A percentile compares a stretch with the other conserved stretches of the same genome.
Conservation (phyloP, 2,329 filamentous ascomycete genomes). For the Nemania sp. region DNA sequence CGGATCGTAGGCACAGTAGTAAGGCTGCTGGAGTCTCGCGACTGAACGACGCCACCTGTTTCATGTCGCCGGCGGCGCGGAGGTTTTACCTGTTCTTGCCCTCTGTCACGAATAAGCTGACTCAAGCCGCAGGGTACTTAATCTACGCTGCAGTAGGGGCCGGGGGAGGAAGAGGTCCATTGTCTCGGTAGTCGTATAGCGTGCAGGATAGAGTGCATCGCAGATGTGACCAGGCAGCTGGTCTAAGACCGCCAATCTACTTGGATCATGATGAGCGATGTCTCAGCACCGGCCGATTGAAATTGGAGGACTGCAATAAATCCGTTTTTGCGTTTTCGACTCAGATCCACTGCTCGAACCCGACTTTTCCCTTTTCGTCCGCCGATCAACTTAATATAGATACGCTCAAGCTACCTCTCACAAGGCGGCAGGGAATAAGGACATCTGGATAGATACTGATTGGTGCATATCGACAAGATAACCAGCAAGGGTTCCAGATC, state of each 20-base stretch:
- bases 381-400: background rate
- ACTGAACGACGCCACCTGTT: slow-evolving; percentile 18
- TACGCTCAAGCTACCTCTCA: background rate
- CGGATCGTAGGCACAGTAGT: no score
- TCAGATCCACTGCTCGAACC: background rate
- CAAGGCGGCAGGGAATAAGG: background rate
- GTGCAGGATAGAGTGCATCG: no score
- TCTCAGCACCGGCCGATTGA: no score
- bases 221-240: no score
- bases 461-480: background rate
- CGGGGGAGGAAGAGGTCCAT: no score
- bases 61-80: slow-evolving; percentile 7
- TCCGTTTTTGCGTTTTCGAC: background rate
- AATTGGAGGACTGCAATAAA: slow-evolving; percentile 7
- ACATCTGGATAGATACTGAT: background rate
- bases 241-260: background rate
- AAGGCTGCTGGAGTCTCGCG: background rate
- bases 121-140: slow-evolving; percentile 11
- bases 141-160: background rate
- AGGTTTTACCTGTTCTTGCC: slow-evolving; percentile 1
- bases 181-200: no score
- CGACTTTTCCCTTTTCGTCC: background rate
- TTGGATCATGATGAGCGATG: no score
- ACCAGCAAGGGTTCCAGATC: slow-evolving; percentile 10
- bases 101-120: slow-evolving; percentile 18